phyloP scores from a whole-genome alignment of 1,284 basidiomycete species.

The Leucoagaricus sp. region DNA sequence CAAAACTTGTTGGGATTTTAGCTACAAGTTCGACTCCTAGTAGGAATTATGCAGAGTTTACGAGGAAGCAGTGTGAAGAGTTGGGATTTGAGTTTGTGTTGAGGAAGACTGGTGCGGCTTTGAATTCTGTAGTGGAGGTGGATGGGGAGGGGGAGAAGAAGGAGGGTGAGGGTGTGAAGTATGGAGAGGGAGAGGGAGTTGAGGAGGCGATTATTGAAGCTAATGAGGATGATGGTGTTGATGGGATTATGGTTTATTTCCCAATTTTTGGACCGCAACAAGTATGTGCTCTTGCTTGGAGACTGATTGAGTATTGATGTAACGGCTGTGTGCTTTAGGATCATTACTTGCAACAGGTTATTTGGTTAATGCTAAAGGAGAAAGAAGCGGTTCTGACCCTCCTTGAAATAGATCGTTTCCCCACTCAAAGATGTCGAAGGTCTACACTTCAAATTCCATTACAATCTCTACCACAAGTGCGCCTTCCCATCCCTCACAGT shows the following conservation, averaged over 20 bases:
- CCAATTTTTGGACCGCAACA: constrained; percentile 88
- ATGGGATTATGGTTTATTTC: constrained; percentile 99
- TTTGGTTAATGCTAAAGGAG: constrained; percentile 1
- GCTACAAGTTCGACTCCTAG: constrained; percentile 88
- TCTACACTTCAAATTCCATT: constrained; percentile 93
- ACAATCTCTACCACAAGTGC: constrained; percentile 96
- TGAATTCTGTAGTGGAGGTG: constrained; percentile 37
- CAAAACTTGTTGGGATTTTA: constrained; percentile 91
- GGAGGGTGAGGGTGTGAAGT: constrained; percentile 76
- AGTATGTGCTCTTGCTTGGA: constrained; percentile 44
- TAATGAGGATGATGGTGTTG: constrained; percentile 82
- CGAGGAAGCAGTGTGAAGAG: constrained; percentile 86
- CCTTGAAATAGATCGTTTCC: constrained; percentile 78
- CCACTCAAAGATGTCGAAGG: constrained; percentile 98
- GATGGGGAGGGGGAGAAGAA: constrained; percentile 45
- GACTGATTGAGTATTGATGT: constrained; percentile 6
- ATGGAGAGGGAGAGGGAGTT: constrained; percentile 66
- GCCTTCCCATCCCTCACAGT: constrained; percentile 22
- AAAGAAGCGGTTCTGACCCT: neutral
- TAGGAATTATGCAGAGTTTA: constrained; percentile 92
- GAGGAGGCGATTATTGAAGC: constrained; percentile 96
- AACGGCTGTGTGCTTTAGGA: constrained; percentile 54
- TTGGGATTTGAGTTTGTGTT: constrained; percentile 89
- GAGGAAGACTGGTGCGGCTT: constrained; percentile 69
- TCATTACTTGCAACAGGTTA: constrained; percentile 91